phyloP scores from a whole-genome alignment of 2,329 filamentous ascomycete genomes.

The Fusarium vanettenii region DNA sequence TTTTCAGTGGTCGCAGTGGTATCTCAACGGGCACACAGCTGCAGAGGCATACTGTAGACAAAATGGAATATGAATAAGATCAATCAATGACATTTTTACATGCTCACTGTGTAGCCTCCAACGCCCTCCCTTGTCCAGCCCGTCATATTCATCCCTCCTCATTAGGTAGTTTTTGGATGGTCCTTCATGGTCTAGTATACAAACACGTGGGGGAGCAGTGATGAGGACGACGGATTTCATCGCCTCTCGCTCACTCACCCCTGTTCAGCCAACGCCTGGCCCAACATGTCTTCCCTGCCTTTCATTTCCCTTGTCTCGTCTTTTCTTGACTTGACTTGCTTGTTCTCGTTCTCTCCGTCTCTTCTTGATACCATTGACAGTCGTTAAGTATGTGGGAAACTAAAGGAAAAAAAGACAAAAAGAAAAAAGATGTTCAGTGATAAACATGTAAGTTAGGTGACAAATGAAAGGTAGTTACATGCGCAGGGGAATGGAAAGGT shows the following conservation, averaged over 20 bases:
- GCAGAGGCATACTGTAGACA: neutral
- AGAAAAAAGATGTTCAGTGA: neutral
- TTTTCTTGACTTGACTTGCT: neutral
- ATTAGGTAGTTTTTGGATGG: conserved; percentile 29
- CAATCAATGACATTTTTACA: conserved; percentile 13
- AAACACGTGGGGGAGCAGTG: conserved; percentile 4
- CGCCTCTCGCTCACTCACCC: neutral
- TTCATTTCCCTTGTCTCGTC: neutral
- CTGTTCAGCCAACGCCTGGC: neutral
- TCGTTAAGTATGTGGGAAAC: conserved; percentile 21
- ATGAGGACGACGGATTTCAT: neutral
- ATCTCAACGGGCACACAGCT: neutral
- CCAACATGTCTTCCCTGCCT: neutral
- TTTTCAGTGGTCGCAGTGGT: neutral
- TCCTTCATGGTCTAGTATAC: conserved; percentile 33
- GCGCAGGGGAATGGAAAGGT: conserved; percentile 29
- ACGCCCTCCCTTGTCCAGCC: conserved; percentile 11
- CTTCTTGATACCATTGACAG: neutral
- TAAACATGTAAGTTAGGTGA: conserved; percentile 8
- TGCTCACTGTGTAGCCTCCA: conserved; percentile 18
- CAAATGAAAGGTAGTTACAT: conserved; percentile 34
- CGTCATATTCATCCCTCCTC: conserved; percentile 22
- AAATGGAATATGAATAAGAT: conserved; percentile 7
- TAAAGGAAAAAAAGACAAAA: neutral
- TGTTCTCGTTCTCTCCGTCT: neutral